phyloP scores from a whole-genome alignment of 2,329 filamentous ascomycete species.

The Fusarium begoniae region DNA sequence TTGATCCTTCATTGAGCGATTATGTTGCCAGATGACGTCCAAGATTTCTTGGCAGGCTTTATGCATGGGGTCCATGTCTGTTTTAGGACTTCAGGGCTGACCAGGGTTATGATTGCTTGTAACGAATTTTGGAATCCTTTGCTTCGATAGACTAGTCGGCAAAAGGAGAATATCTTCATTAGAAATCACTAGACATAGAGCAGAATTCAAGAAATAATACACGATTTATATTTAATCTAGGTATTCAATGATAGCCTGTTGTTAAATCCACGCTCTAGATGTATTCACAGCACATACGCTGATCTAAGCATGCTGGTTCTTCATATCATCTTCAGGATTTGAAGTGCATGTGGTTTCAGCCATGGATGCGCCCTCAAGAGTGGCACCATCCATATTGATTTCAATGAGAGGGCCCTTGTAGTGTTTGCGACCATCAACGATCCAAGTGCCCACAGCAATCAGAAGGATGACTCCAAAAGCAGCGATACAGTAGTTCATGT shows the following conservation, averaged over 20 bases:
- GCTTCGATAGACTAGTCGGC: background rate
- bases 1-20: background rate
- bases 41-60: background rate
- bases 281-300: background rate
- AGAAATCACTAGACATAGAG: background rate
- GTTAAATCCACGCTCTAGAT: background rate
- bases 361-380: conserved; percentile 30
- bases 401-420: conserved; percentile 51
- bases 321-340: conserved; percentile 24
- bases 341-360: conserved; percentile 31
- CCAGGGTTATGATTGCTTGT: background rate
- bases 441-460: conserved; percentile 56
- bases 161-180: background rate
- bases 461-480: conserved; percentile 59
- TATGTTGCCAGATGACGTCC: background rate
- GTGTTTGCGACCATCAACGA: conserved; percentile 60
- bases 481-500: conserved; percentile 71
- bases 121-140: background rate
- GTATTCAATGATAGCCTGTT: background rate
- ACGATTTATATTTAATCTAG: background rate
- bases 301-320: background rate
- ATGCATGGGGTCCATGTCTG: background rate
- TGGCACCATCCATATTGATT: conserved; percentile 23
- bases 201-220: background rate
- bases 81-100: background rate